Base-by-base conservation (phyloP, 352 stramenopile species). In the Pseudoperonospora humuli region DNA sequence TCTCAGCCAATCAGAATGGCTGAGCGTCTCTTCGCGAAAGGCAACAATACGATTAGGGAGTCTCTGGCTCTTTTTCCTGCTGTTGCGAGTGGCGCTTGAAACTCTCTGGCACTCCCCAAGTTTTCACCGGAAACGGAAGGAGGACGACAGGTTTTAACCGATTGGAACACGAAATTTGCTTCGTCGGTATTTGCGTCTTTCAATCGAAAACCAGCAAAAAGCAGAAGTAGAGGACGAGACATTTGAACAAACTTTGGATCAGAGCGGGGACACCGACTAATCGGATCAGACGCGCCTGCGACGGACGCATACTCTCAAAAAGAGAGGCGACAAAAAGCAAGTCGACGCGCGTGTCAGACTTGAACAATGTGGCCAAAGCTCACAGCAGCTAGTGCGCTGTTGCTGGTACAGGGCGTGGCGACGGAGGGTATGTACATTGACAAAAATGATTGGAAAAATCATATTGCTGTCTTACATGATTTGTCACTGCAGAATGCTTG, bases 101-200 rank as follows among this genome's bases (percentile, higher is more conserved):
- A 10, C 46, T 37, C 51, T 60, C 56, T 45, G 42, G 53, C 58
- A 67, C 41, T 64, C 7, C 53, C 43, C 47, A 45, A 58, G 41
- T 61, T 54, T 61, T 61, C 53, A 45, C 20, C 31, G 43, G 47
- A 56, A 67, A 67, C 51, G 40, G 50, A 65, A 61, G 51, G 51
- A 34, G 14, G 11, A 10, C 26, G 26, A 32, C 7, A 20, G 1
- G 23, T 10, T 31, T 39, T 51, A 57, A 67, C 54, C 54, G 58
- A 60, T 29, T 28, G 43, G 52, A 62, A 39, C 40, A 51, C 46
- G 38, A 21, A 13, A 32, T 33, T 57, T 57, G 45, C 19, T 61
- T 67, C 45, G 39, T 67, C 58, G 54, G 58, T 67, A 67, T 61
- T 54, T 63, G 37, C 42, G 27, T 26, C n/a, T n/a, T n/a, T 13